phyloP scores from a whole-genome alignment of 176 grass and related monocot genomes.

The Panicum miliaceum region DNA sequence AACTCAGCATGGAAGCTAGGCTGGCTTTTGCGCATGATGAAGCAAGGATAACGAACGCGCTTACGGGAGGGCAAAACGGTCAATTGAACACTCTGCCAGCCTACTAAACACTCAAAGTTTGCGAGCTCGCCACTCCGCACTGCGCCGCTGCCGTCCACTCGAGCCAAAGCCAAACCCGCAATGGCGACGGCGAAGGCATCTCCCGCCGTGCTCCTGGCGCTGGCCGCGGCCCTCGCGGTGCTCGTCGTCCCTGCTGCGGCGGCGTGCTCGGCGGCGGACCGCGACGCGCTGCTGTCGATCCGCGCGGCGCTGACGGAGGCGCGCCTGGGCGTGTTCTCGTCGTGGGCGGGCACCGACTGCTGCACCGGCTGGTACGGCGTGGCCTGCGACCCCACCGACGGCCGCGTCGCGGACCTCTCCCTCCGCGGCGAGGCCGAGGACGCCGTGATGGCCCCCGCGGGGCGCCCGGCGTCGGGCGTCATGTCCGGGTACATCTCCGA shows the following conservation, averaged over 20 bases:
- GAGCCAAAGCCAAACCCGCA: not conserved
- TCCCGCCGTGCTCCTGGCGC: slow-evolving; percentile 30
- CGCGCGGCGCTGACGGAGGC: slow-evolving; percentile 72
- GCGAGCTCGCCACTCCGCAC: slow-evolving; percentile 22
- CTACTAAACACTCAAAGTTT: slow-evolving; percentile 21
- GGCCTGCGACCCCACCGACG: slow-evolving; percentile 71
- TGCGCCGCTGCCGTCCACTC: slow-evolving; percentile 10
- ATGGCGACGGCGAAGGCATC: slow-evolving; percentile 14
- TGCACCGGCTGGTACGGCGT: slow-evolving; percentile 93
- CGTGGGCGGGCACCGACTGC: slow-evolving; percentile 78
- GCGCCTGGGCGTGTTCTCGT: slow-evolving; percentile 78
- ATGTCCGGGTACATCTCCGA: slow-evolving; percentile 94
- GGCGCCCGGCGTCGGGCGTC: slow-evolving; percentile 60
- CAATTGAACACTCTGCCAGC: slow-evolving; percentile 23
- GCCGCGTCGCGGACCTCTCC: slow-evolving; percentile 71
- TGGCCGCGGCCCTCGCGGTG: not conserved
- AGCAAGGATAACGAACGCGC: not conserved
- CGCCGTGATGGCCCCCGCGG: slow-evolving; percentile 64
- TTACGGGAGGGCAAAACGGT: slow-evolving; percentile 35
- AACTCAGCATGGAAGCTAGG: too few relatives aligned
- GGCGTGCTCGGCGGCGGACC: slow-evolving; percentile 45
- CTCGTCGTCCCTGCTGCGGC: not conserved
- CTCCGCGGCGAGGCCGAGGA: slow-evolving; percentile 92
- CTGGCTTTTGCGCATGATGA: too few relatives aligned
- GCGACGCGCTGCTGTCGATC: slow-evolving; percentile 67